Conservation (phyloP, 148 eudicot genomes). For the Amaranthus cruentus region DNA sequence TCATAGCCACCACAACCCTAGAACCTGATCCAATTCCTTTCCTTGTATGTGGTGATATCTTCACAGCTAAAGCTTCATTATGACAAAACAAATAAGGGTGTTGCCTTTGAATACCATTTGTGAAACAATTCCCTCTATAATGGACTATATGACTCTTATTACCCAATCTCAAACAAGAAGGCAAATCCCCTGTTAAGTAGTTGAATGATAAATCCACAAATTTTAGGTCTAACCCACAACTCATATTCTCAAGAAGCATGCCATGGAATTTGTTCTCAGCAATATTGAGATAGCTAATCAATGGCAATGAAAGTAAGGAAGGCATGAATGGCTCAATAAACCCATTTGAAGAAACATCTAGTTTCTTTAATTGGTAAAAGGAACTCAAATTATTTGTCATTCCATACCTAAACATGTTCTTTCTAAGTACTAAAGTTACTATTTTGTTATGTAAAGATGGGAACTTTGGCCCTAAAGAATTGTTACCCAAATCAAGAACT, state of each 20-base stretch:
- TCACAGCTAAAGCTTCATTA: constrained; percentile 71
- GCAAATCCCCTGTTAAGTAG: constrained; percentile 56
- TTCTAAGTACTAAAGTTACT: constrained; percentile 49
- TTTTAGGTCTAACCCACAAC: constrained; percentile 40
- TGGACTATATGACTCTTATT: constrained; percentile 19
- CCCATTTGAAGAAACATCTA: constrained; percentile 53
- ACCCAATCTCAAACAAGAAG: constrained; percentile 37
- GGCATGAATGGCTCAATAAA: constrained; percentile 37
- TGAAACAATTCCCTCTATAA: constrained; percentile 48
- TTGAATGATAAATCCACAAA: constrained; percentile 52
- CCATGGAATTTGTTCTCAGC: constrained; percentile 54
- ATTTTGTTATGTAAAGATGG: constrained; percentile 50
- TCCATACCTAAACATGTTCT: constrained; percentile 51
- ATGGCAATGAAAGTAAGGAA: constrained; percentile 43
- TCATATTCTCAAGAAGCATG: constrained; percentile 33
- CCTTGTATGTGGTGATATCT: constrained; percentile 29
- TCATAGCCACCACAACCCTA: constrained; percentile 55
- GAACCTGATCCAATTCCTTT: constrained; percentile 27
- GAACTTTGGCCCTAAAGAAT: constrained; percentile 70
- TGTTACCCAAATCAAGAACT: constrained; percentile 58
- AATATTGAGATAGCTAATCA: constrained; percentile 42
- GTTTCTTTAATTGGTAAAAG: constrained; percentile 44
- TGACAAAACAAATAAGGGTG: constrained; percentile 42
- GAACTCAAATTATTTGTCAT: constrained; percentile 30
- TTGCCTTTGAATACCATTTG: constrained; percentile 37